phyloP scores from a whole-genome alignment of 176 grass and related monocot genomes.

The Panicum miliaceum region DNA sequence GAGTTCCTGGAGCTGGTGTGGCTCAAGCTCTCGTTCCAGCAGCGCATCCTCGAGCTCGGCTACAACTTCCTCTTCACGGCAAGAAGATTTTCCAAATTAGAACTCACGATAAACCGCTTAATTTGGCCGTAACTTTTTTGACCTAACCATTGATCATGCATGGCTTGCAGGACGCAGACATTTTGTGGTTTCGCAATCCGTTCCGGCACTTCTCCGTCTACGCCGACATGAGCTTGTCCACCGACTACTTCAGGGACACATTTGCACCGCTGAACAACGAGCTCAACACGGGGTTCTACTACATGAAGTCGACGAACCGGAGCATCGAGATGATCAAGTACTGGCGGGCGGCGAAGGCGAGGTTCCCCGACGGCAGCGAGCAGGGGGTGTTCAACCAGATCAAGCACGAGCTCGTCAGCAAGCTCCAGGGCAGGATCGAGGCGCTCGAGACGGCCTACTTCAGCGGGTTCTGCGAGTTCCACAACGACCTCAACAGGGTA shows the following conservation, averaged over 20 bases:
- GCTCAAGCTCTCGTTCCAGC: slow-evolving; percentile 59
- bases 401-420: slow-evolving; percentile 37
- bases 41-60: slow-evolving; percentile 58
- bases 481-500: slow-evolving; percentile 23
- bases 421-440: slow-evolving; percentile 31
- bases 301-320: slow-evolving; percentile 43
- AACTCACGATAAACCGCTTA: no score
- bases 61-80: slow-evolving; percentile 79
- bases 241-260: slow-evolving; percentile 43
- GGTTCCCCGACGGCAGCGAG: slow-evolving; percentile 36
- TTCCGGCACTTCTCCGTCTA: slow-evolving; percentile 41
- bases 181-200: slow-evolving; percentile 60
- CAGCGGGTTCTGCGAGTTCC: slow-evolving; percentile 53
- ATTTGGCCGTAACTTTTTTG: no score
- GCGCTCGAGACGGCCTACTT: slow-evolving; percentile 46
- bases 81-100: background rate
- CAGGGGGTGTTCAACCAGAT: slow-evolving; percentile 56
- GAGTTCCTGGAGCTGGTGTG: slow-evolving; percentile 72
- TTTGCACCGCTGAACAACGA: slow-evolving; percentile 29
- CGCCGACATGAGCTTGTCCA: slow-evolving; percentile 43
- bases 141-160: background rate
- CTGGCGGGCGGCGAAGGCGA: slow-evolving; percentile 44
- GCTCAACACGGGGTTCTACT: slow-evolving; percentile 60
- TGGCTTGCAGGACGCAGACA: slow-evolving; percentile 50
- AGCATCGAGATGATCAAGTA: slow-evolving; percentile 40